These are phyloP conservation scores for Naegleria gruberi DNA, from an alignment of 208 protist genomes.

Conservation along the genomic window DNA sequence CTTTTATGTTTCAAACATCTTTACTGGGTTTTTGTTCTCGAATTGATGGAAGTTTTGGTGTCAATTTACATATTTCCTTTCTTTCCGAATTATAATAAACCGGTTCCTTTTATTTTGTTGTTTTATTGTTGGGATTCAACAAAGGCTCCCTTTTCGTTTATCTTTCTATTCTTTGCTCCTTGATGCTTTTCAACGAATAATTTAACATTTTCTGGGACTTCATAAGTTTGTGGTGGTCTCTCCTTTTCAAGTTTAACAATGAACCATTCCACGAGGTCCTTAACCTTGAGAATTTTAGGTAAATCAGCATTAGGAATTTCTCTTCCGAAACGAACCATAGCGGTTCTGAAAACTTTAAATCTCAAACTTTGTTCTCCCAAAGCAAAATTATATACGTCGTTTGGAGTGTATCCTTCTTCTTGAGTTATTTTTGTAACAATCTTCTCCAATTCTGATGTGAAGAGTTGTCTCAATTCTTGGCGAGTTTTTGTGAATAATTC, in stretches of 20 bases:
- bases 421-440: conserved; percentile 8
- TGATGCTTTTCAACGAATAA: conserved; percentile 14
- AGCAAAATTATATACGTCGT: background rate
- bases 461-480: background rate
- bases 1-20: no score
- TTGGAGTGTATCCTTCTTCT: background rate
- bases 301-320: conserved; percentile 8
- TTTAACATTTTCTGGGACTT: conserved; percentile 11
- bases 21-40: no score
- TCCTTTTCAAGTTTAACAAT: background rate
- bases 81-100: no score
- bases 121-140: background rate
- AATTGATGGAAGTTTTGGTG: no score
- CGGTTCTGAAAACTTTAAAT: background rate
- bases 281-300: background rate
- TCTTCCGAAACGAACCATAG: background rate
- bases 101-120: no score
- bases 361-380: background rate
- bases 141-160: background rate
- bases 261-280: background rate
- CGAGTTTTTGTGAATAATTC: background rate
- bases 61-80: no score
- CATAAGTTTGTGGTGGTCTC: background rate
- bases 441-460: background rate
- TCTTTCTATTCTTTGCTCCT: background rate